Conservation (phyloP, 1,284 basidiomycete genomes). For the Caloboletus inedulis region DNA sequence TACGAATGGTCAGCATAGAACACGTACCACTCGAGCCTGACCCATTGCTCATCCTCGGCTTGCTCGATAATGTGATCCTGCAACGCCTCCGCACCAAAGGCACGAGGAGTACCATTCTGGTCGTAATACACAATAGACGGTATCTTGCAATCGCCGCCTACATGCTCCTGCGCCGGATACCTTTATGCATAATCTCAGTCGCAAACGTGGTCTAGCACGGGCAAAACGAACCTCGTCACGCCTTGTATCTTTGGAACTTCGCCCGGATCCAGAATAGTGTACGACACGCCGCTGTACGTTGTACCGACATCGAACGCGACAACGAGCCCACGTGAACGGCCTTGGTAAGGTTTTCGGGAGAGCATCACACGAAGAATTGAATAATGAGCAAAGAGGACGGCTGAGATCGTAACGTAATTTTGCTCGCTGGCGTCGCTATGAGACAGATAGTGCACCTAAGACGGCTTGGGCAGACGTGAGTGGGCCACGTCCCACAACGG, state of each 20-base stretch:
- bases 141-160: constrained; percentile 48
- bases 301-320: constrained; percentile 53
- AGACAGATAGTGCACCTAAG: background rate
- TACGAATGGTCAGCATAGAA: background rate
- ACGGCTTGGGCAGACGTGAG: background rate
- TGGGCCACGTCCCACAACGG: constrained; percentile 1
- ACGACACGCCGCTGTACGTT: constrained; percentile 51
- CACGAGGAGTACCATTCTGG: constrained; percentile 40
- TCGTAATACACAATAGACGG: constrained; percentile 57
- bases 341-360: constrained; percentile 33
- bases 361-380: constrained; percentile 24
- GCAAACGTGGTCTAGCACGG: constrained; percentile 5
- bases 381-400: background rate
- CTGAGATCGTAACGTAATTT: constrained; percentile 13
- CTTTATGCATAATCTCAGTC: constrained; percentile 26
- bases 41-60: constrained; percentile 46
- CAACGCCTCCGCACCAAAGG: constrained; percentile 53
- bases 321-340: constrained; percentile 40
- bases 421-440: background rate
- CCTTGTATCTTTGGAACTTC: constrained; percentile 44
- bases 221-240: constrained; percentile 39
- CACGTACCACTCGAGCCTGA: constrained; percentile 49
- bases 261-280: constrained; percentile 45
- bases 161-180: constrained; percentile 42
- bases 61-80: constrained; percentile 39